A percentile compares a stretch with the other conserved stretches of the same genome.
Conservation (phyloP, 371 early-diverging fungal genomes). For the Mucor saturninus region DNA sequence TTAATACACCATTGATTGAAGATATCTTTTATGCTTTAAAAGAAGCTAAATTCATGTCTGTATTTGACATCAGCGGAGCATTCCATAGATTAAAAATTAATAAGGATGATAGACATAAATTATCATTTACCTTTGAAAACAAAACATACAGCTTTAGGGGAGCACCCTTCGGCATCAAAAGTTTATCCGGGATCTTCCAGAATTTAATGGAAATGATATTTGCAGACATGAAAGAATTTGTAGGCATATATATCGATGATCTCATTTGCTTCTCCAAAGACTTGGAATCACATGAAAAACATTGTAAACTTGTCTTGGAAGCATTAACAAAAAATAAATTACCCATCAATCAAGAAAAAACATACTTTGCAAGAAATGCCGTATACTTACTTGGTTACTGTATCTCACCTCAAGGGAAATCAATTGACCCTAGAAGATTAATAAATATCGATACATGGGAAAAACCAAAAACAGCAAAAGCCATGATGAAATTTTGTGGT, state of each 20-base stretch:
- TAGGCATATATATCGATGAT: slow-evolving; percentile 1
- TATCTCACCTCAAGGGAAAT: slow-evolving; percentile 10
- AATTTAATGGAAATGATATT: neutral
- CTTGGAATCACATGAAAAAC: neutral
- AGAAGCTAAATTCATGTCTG: neutral
- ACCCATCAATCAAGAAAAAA: neutral
- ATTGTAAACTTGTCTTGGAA: neutral
- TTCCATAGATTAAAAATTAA: neutral
- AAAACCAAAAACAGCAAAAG: slow-evolving; percentile 13
- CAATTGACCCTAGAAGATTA: slow-evolving; percentile 18
- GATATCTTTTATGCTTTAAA: slow-evolving; percentile 1
- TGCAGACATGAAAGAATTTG: neutral
- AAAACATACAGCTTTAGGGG: neutral
- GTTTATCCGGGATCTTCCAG: neutral
- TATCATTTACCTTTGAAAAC: neutral
- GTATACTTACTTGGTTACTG: neutral
- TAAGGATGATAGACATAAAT: slow-evolving; percentile 1
- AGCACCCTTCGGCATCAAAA: neutral
- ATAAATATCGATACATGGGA: slow-evolving; percentile 17
- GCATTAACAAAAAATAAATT: slow-evolving; percentile 4
- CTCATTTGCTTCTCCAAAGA: neutral
- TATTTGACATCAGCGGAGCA: slow-evolving; percentile 1
- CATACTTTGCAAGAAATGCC: neutral
- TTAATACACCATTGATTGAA: neutral
- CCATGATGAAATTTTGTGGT: slow-evolving; percentile 28